These are phyloP conservation scores for Sutorius australiensis DNA, from an alignment of 768 basidiomycete genomes.

Conservation along the genomic window DNA sequence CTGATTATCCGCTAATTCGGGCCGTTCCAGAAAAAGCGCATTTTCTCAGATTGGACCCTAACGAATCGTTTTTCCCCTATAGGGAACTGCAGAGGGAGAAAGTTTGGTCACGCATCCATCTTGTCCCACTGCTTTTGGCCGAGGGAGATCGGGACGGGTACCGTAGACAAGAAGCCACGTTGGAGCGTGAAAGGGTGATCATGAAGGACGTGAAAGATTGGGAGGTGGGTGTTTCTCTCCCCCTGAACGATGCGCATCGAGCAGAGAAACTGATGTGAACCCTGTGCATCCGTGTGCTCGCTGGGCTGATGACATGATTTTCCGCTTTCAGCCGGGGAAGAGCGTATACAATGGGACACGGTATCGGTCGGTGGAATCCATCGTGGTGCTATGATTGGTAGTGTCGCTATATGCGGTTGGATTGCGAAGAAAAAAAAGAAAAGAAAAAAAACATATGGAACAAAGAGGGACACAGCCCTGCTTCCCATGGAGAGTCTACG, in stretches of 20 bases:
- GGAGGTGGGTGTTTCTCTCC: constrained; percentile 65
- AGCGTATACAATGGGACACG: constrained; percentile 79
- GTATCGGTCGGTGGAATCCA: constrained; percentile 55
- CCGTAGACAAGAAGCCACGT: constrained; percentile 72
- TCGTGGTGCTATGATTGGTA: constrained; percentile 53
- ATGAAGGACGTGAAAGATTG: constrained; percentile 94
- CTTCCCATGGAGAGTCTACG: constrained; percentile 3
- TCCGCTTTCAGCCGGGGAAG: constrained; percentile 64
- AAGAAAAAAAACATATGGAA: constrained; percentile 11
- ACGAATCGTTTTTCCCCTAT: constrained; percentile 31
- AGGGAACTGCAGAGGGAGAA: constrained; percentile 94
- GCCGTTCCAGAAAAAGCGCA: constrained; percentile 40
- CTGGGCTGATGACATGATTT: neutral
- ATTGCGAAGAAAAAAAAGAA: neutral
- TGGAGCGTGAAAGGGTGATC: constrained; percentile 79
- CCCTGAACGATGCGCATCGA: constrained; percentile 23
- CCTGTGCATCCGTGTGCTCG: neutral
- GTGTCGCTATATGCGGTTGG: neutral
- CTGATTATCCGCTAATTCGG: constrained; percentile 46
- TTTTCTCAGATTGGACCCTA: constrained; percentile 41
- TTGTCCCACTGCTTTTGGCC: constrained; percentile 87
- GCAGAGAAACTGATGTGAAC: constrained; percentile 11
- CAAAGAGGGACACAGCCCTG: constrained; percentile 21
- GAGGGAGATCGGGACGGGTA: constrained; percentile 91
- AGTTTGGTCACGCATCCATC: constrained; percentile 92